Evolutionary conservation across 768 basidiomycete genomes (phyloP).

Genomic region (Porpolomopsis calyptriformis): DNA sequence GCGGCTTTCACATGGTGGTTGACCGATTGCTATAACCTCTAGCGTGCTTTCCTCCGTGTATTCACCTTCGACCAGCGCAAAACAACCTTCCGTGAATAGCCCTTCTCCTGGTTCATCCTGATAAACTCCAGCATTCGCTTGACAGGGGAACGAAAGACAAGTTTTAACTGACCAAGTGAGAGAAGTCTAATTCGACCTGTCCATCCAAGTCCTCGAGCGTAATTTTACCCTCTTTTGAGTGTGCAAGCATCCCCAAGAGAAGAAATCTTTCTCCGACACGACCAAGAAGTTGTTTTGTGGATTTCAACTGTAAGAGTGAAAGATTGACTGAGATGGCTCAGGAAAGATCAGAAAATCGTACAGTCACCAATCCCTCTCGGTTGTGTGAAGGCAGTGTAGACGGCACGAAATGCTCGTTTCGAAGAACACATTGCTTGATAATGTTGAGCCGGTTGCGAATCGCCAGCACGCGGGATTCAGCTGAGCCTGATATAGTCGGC

Average conservation of each 20-base stretch:
- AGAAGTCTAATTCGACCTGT: constrained; percentile 77
- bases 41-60: constrained; percentile 89
- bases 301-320: constrained; percentile 53
- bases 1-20: constrained; percentile 91
- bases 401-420: constrained; percentile 97
- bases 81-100: constrained; percentile 90
- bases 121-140: constrained; percentile 9
- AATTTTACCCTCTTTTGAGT: constrained; percentile 82
- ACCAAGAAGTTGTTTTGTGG: constrained; percentile 92
- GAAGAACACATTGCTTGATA: constrained; percentile 83
- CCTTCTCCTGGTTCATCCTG: constrained; percentile 90
- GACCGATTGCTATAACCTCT: constrained; percentile 87
- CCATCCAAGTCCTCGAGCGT: constrained; percentile 94
- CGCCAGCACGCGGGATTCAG: constrained; percentile 71
- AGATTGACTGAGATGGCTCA: background rate
- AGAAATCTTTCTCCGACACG: constrained; percentile 84
- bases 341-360: constrained; percentile 23
- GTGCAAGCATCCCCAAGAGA: constrained; percentile 84
- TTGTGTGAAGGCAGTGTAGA: constrained; percentile 87
- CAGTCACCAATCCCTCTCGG: constrained; percentile 79
- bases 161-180: constrained; percentile 54
- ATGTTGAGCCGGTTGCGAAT: constrained; percentile 80
- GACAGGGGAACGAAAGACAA: background rate
- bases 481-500: constrained; percentile 68
- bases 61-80: constrained; percentile 91